Percentiles rank a stretch among this genome's conserved stretches.
Conservation (phyloP, 108 stramenopile genomes). For the Nitzschia sp. region DNA sequence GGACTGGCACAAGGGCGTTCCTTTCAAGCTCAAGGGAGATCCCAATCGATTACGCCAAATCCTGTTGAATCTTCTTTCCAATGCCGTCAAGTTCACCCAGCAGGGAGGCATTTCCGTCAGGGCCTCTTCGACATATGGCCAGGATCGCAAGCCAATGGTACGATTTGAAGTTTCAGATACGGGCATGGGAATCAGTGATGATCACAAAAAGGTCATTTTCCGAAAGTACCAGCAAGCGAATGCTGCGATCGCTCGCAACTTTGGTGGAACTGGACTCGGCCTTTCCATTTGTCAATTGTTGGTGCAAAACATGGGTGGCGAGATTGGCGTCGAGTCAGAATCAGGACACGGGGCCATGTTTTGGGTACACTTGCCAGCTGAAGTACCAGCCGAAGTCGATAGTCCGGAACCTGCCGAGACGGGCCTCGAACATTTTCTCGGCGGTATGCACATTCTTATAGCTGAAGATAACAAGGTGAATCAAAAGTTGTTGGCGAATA, state of each 20-base stretch:
- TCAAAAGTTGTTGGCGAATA: conserved; percentile 39
- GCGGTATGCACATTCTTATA: conserved; percentile 35
- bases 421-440: neutral
- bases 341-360: conserved; percentile 38
- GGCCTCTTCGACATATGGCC: neutral
- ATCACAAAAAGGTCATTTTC: conserved; percentile 40
- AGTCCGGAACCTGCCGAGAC: neutral
- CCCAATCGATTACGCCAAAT: conserved; percentile 65
- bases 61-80: conserved; percentile 56
- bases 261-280: conserved; percentile 61
- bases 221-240: conserved; percentile 48
- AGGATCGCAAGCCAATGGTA: conserved; percentile 6
- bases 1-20: conserved; percentile 14
- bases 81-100: conserved; percentile 66
- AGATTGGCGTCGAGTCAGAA: conserved; percentile 44
- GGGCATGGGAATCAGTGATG: conserved; percentile 50
- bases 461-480: conserved; percentile 64
- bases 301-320: conserved; percentile 45
- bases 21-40: conserved; percentile 45
- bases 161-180: conserved; percentile 54
- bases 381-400: conserved; percentile 23
- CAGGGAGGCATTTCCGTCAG: conserved; percentile 28
- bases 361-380: conserved; percentile 29
- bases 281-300: conserved; percentile 53
- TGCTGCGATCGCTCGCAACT: conserved; percentile 40